phyloP scores from a whole-genome alignment of 2,329 filamentous ascomycete species.

The Magnaporthiopsis incrustans region DNA sequence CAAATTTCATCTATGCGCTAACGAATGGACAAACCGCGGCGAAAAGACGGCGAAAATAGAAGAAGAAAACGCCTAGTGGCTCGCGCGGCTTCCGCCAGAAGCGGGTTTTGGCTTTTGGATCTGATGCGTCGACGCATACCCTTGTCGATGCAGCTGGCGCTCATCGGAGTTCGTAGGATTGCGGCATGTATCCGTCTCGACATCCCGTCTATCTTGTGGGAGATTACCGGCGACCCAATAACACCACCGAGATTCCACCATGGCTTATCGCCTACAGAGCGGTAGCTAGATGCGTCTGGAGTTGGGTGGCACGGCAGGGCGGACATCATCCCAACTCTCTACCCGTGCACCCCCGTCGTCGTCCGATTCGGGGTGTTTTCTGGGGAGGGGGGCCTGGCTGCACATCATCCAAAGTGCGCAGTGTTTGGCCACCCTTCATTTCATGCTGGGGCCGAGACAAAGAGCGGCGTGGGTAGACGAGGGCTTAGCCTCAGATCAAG shows the following conservation, averaged over 20 bases:
- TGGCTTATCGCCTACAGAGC: neutral
- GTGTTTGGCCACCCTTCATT: neutral
- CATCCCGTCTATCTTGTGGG: neutral
- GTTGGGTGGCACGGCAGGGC: neutral
- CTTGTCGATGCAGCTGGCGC: neutral
- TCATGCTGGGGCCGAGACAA: neutral
- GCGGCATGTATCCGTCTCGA: neutral
- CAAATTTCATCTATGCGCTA: neutral
- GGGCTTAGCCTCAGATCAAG: too few relatives aligned
- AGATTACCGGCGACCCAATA: neutral
- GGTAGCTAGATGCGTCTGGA: neutral
- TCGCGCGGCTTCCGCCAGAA: neutral
- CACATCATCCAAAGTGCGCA: neutral
- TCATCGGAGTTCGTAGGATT: neutral
- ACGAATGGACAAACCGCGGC: neutral
- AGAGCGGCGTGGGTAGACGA: neutral
- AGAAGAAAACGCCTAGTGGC: neutral
- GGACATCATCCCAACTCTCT: neutral
- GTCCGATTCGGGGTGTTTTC: neutral
- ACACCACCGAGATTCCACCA: neutral
- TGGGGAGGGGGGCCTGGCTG: too few relatives aligned
- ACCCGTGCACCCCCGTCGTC: neutral
- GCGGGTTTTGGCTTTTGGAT: neutral
- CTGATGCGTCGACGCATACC: slow-evolving; percentile 4
- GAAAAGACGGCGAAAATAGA: too few relatives aligned